Base-by-base conservation (phyloP, 2,329 filamentous ascomycete genomes). In the Diaporthe sp. region DNA sequence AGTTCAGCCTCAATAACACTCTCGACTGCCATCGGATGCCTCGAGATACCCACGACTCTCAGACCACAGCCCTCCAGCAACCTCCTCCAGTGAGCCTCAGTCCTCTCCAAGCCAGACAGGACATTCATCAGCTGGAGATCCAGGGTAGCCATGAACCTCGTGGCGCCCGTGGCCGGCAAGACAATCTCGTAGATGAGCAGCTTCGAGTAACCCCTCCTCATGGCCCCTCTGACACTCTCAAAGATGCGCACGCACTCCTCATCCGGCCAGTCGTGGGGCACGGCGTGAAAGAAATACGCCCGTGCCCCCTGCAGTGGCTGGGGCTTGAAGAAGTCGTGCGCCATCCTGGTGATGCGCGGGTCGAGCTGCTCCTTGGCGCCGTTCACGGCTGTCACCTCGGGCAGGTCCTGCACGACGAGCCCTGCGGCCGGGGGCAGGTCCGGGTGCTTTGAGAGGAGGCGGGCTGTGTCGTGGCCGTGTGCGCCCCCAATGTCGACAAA, bases 251-350 rank as follows among this genome's bases (percentile, higher is more conserved):
- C 38, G 3, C 67, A 70, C 17, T 70, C 52, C 38, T 64, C 45
- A 6, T 66, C 80, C 28, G 79, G 78, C 78, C 80, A 83, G 76
- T 84, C 81, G 72, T 84, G 81, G 35, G 83, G 71, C 4, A 84
- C 80, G 10, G 79, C 78, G 55, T 82, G 76, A 33, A 69, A 33
- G 38, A 69, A 74, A 22, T 74, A 70, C 7, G 78, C 80, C 8
- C 81, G 81, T 0, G 85, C 85, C 4, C 84, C 85, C 33, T 79
- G 81, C 10, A 87, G 76, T 0, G 84, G 84, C 70, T 87, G 85
- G 7, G 82, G 79, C 0, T 79, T 82, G 72, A 86, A 84, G 75
- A 85, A 83, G 70, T 86, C 82, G 73, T 86, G 81, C 2, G 77
- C 75, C 69, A 67, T 50, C 42, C 61, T 50, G 12, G 61, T 50